These are phyloP conservation scores for Geotrichum armillariae DNA, from an alignment of 1,139 yeast species.

Conservation along the genomic window DNA sequence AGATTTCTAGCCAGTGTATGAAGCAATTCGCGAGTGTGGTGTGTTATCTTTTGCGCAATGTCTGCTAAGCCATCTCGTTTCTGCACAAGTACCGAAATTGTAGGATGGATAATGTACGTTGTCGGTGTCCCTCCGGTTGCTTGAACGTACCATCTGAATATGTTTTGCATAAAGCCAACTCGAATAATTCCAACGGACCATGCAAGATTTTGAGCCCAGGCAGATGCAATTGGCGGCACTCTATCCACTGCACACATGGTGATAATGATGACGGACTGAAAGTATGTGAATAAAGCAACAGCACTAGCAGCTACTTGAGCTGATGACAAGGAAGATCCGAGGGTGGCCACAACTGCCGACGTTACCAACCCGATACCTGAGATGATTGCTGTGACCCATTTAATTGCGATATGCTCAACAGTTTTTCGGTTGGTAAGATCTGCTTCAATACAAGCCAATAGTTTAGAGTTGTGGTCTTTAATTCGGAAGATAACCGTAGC, in stretches of 20 bases:
- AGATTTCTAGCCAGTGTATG: no score
- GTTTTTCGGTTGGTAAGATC: constrained; percentile 82
- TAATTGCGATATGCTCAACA: constrained; percentile 88
- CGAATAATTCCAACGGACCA: constrained; percentile 94
- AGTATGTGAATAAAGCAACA: constrained; percentile 84
- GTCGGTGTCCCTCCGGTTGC: constrained; percentile 91
- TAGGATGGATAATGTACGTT: constrained; percentile 51
- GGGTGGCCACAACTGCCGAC: constrained; percentile 81
- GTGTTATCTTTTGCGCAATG: background rate
- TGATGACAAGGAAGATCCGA: constrained; percentile 92
- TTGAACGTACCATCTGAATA: constrained; percentile 93
- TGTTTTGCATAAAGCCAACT: constrained; percentile 74
- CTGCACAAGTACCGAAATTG: constrained; percentile 75
- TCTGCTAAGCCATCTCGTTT: constrained; percentile 38
- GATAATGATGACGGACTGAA: constrained; percentile 89
- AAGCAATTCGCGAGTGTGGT: constrained; percentile 15
- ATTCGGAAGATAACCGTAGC: constrained; percentile 81
- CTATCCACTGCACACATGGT: constrained; percentile 94
- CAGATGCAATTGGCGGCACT: constrained; percentile 95
- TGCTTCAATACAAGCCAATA: constrained; percentile 90
- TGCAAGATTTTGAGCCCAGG: constrained; percentile 95
- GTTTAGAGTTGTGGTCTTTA: constrained; percentile 36
- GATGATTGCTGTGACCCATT: constrained; percentile 97
- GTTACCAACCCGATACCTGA: constrained; percentile 87
- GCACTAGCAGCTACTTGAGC: constrained; percentile 97